Base-by-base conservation (phyloP, 345 rosid species). In the Gossypium stocksii region DNA sequence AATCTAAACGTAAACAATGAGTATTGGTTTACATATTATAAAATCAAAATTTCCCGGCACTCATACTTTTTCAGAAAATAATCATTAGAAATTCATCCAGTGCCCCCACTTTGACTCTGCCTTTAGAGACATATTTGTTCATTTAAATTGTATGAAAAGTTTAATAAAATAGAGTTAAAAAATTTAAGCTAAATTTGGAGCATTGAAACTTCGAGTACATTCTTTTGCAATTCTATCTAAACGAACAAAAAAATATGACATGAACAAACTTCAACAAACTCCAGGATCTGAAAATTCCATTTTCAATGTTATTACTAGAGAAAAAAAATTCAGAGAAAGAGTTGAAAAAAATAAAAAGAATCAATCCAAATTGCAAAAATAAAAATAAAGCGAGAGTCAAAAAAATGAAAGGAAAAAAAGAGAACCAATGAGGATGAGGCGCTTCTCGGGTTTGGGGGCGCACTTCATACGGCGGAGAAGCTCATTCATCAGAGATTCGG, bases 381-480 rank as follows among this genome's bases (percentile, higher is more conserved):
- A 34, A 0, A 34, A 38, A 38, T 44, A 62, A 16, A 2, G 22
- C 7, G 46, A 17, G 22, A 34, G 34, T 17, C 10, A 62, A 62
- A 0, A 3, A 16, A 34, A 34, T 2, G 20, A 56, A 56, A 2
- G 29, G 2, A 27, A 25, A 14, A 11, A 61, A 61, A 8, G 6
- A 61, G 2, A 2, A 48, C 98, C 98, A 52, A 94, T 80, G 87
- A 94, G 89, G 75, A 94, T 84, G 90, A 94, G 94, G 78, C 94
- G 98, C 78, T 91, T 92, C 77, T 94, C 98, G 49, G 98, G 96
- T 61, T 89, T 94, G 76, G 93, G 16, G 71, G 98, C 81, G 81
- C 98, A 94, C 77, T 88, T 89, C 93, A 94, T 81, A 71, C 98
- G 98, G 68, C 95, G 98, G 77, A 94, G 97, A 76, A 94, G 93